Conservation (phyloP, 352 stramenopile species). For the Pythium brassicae region DNA sequence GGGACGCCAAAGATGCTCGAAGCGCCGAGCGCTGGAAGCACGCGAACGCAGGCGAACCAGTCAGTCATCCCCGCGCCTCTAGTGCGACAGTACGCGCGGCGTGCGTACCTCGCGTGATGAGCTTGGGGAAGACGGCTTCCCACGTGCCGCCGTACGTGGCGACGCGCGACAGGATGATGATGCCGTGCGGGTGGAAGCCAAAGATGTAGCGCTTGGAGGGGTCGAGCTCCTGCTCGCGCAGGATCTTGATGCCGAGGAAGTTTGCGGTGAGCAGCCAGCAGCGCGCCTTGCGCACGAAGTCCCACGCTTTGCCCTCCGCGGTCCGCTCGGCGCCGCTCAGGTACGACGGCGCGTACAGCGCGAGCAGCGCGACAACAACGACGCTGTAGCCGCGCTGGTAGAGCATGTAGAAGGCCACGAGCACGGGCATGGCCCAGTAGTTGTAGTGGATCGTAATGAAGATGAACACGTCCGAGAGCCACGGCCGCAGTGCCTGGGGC, state of each 20-base stretch:
- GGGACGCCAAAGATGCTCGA: constrained; percentile 19
- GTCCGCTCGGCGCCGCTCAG: constrained; percentile 37
- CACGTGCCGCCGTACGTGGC: constrained; percentile 40
- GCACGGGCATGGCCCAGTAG: constrained; percentile 26
- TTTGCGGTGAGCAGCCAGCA: constrained; percentile 35
- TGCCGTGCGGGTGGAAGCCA: constrained; percentile 47
- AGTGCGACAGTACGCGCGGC: too few species aligned
- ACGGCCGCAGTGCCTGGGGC: constrained; percentile 22
- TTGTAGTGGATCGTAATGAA: constrained; percentile 50
- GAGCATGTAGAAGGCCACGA: constrained; percentile 30
- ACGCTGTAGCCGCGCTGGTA: constrained; percentile 32
- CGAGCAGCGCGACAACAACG: constrained; percentile 26
- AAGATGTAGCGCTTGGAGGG: constrained; percentile 31
- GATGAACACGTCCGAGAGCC: constrained; percentile 25
- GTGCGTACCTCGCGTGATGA: constrained; percentile 18
- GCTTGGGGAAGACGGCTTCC: constrained; percentile 29
- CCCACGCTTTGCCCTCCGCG: constrained; percentile 30
- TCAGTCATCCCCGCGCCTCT: too few species aligned
- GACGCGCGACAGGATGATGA: constrained; percentile 45
- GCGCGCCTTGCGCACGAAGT: constrained; percentile 21
- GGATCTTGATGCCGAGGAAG: constrained; percentile 29
- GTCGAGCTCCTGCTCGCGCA: constrained; percentile 35
- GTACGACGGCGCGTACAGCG: constrained; percentile 42
- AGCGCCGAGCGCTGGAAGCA: constrained; percentile 9
- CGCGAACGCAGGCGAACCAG: not conserved